phyloP scores from a whole-genome alignment of 139 green algal species.

The Diplosphaera chodatii region DNA sequence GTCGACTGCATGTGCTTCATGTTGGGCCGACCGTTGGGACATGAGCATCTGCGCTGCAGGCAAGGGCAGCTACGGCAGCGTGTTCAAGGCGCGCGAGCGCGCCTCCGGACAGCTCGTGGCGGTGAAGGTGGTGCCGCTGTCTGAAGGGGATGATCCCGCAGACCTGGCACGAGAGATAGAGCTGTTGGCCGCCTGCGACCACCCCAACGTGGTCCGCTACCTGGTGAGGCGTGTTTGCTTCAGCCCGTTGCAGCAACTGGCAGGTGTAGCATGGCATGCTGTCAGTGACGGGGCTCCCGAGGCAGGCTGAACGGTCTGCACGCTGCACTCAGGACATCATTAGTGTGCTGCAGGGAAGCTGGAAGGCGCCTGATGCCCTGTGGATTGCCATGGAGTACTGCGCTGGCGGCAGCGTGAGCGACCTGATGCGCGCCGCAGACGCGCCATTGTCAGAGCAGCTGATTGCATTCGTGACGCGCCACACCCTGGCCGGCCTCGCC shows the following conservation, averaged over 20 bases:
- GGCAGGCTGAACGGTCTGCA: too few species aligned
- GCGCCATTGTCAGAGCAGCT: slow-evolving; percentile 59
- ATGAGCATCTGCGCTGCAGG: slow-evolving; percentile 16
- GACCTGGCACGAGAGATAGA: slow-evolving; percentile 67
- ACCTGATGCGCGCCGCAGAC: slow-evolving; percentile 68
- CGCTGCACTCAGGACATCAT: too few species aligned
- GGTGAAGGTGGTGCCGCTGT: slow-evolving; percentile 76
- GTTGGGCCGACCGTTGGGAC: not conserved
- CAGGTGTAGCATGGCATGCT: too few species aligned
- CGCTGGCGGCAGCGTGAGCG: slow-evolving; percentile 80
- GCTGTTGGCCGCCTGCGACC: slow-evolving; percentile 83
- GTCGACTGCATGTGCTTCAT: not conserved
- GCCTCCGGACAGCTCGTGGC: slow-evolving; percentile 61
- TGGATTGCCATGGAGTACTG: slow-evolving; percentile 99
- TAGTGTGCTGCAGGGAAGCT: slow-evolving; percentile 57
- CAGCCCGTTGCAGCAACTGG: too few species aligned
- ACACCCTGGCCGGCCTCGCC: slow-evolving; percentile 77
- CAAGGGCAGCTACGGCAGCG: slow-evolving; percentile 74
- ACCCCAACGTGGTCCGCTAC: slow-evolving; percentile 94
- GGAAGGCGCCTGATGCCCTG: slow-evolving; percentile 47
- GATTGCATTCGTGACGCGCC: slow-evolving; percentile 78
- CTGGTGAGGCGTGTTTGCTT: slow-evolving; percentile 34
- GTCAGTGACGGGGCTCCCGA: too few species aligned
- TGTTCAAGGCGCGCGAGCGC: slow-evolving; percentile 71
- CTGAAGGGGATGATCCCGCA: slow-evolving; percentile 53